These are phyloP conservation scores for Calonectria crousiana DNA, from an alignment of 2,329 filamentous ascomycete species.

Conservation along the genomic window DNA sequence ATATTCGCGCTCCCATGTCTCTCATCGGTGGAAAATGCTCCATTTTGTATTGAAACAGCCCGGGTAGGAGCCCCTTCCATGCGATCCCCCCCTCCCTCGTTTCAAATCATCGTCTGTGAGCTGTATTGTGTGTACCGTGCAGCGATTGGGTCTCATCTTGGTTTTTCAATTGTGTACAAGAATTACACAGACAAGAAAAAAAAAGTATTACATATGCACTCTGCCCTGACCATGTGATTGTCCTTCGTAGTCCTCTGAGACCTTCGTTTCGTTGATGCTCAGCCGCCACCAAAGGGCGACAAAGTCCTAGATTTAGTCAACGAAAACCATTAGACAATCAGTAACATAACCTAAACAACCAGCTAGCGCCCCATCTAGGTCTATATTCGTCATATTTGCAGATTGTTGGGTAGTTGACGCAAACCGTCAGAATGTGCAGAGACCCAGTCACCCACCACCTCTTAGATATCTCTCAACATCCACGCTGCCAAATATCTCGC, in stretches of 20 bases:
- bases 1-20: background rate
- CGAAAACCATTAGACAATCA: background rate
- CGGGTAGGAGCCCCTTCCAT: background rate
- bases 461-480: slow-evolving; percentile 82
- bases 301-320: slow-evolving; percentile 27
- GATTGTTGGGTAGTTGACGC: background rate
- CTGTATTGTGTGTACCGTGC: background rate
- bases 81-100: slow-evolving; percentile 7
- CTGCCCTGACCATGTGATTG: background rate
- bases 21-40: background rate
- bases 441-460: slow-evolving; percentile 42
- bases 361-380: background rate
- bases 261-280: background rate
- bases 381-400: background rate
- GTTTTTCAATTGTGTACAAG: background rate
- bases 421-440: background rate
- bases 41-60: slow-evolving; percentile 16
- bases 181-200: background rate
- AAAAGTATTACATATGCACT: background rate
- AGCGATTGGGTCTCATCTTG: background rate
- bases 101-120: slow-evolving; percentile 18
- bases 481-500: slow-evolving; percentile 80
- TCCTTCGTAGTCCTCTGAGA: background rate
- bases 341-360: background rate
- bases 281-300: background rate